Conservation (phyloP, 495 filamentous ascomycete species). For the Pseudevernia furfuracea region DNA sequence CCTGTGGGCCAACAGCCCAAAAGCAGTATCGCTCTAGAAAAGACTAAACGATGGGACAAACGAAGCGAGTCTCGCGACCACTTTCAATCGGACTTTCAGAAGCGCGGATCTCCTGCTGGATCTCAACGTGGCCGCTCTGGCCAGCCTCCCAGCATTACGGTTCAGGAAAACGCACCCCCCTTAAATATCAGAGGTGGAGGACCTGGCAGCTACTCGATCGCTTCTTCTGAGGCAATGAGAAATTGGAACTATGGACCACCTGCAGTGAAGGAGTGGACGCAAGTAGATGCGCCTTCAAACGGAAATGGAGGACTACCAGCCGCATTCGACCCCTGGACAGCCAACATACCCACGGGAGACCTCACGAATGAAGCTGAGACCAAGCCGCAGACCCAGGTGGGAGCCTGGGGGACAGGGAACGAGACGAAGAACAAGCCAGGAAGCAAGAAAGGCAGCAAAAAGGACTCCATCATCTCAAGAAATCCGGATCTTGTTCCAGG, state of each 20-base stretch:
- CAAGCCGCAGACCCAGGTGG: neutral
- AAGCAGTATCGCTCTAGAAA: neutral
- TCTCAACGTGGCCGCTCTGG: neutral
- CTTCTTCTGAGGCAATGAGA: neutral
- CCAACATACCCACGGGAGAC: slow-evolving; percentile 15
- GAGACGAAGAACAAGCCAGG: slow-evolving; percentile 5
- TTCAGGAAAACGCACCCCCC: neutral
- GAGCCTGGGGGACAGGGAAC: neutral
- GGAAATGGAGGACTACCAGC: neutral
- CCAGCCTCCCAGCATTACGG: neutral
- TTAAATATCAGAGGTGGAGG: slow-evolving; percentile 10
- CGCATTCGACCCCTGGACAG: slow-evolving; percentile 10
- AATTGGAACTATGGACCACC: slow-evolving; percentile 8
- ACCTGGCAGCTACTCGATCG: slow-evolving; percentile 8
- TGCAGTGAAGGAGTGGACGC: neutral
- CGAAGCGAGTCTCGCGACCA: slow-evolving; percentile 5
- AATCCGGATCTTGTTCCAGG: slow-evolving; percentile 1
- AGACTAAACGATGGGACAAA: neutral
- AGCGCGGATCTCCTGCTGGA: neutral
- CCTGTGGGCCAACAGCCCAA: neutral
- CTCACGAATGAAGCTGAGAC: neutral
- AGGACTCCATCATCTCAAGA: neutral
- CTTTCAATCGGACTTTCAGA: neutral
- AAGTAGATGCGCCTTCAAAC: neutral
- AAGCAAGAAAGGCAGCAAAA: neutral